A percentile compares a stretch with the other conserved stretches of the same genome.
Evolutionary conservation across 2,329 filamentous ascomycete genomes (phyloP).

Genomic region (Pyrenophora tritici-repentis): DNA sequence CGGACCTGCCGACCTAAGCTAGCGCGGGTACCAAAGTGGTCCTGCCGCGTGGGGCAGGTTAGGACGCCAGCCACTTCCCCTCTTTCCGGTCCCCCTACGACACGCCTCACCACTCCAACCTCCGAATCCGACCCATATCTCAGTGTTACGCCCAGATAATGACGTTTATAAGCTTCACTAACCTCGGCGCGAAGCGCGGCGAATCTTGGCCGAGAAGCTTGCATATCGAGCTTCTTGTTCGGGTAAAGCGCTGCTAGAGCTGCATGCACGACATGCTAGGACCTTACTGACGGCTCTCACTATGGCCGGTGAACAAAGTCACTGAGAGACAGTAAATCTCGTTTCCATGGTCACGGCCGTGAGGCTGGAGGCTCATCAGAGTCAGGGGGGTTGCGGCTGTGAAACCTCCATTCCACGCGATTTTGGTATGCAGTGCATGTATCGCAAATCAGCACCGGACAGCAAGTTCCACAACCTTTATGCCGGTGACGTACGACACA

Average conservation of each 20-base stretch:
- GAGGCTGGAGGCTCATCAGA: background rate
- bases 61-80: slow-evolving; percentile 1
- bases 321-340: no score
- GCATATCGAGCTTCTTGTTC: slow-evolving; percentile 23
- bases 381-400: background rate
- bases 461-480: background rate
- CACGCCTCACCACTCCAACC: background rate
- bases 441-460: no score
- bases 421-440: no score
- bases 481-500: slow-evolving; percentile 6
- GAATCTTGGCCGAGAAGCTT: slow-evolving; percentile 16
- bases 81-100: slow-evolving; percentile 7
- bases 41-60: background rate
- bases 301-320: no score
- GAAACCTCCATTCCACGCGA: no score
- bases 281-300: no score
- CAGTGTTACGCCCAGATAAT: slow-evolving; percentile 10
- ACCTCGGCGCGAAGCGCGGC: slow-evolving; percentile 14
- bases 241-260: slow-evolving; percentile 14
- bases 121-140: background rate
- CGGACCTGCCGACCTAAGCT: slow-evolving; percentile 3
- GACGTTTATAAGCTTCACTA: slow-evolving; percentile 28
- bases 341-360: no score
- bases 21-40: background rate
- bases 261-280: background rate